Base-by-base conservation (phyloP, 2,329 filamentous ascomycete species). In the Paraphoma sp. region DNA sequence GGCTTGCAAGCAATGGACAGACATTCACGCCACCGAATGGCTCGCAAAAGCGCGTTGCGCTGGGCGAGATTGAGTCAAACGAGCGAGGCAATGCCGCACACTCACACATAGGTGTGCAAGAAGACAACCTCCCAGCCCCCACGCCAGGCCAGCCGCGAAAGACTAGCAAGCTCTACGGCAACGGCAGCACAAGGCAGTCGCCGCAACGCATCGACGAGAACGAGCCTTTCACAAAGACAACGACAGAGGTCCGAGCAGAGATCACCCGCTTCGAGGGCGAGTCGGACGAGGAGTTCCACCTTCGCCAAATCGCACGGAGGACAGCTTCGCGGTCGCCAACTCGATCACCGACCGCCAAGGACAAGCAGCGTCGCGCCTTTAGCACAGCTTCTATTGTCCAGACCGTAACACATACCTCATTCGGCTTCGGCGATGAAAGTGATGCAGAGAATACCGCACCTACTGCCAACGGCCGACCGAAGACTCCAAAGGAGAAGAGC, bases 111-210 rank as follows among this genome's bases (percentile, higher is more conserved):
- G 84, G 86, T 48, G 84, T 87, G n/a, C 86, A 91, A 71, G 93
- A 97, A 63, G 93, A 97, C 73, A 96, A 96, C 68, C 85, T 99
- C 5, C 95, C 95, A 2, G 94, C 93, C 0, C 95, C 95, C 3
- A 99, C 95, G 4, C 95, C 95, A 0, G 95, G 95, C 2, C 95
- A 99, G 76, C 95, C 95, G 29, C 88, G 95, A 60, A 98, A 99
- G 83, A 90, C 90, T 14, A 89, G 88, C 63, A 88, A 92, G 54
- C 85, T 87, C 57, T 92, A 93, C 68, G 85, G 84, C 86, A 93
- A 65, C 18, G 65, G 62, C 33, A 70, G 66, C 41, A 61, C 63
- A 51, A 65, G 68, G 23, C 71, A 70, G 17, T 76, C 75, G 6
- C 72, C 75, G 11, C 67, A 70, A 11, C 72, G 73, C 10, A 67